These are phyloP conservation scores for Sugiyamaella novakii DNA, from an alignment of 1,139 yeast species.

Conservation along the genomic window DNA sequence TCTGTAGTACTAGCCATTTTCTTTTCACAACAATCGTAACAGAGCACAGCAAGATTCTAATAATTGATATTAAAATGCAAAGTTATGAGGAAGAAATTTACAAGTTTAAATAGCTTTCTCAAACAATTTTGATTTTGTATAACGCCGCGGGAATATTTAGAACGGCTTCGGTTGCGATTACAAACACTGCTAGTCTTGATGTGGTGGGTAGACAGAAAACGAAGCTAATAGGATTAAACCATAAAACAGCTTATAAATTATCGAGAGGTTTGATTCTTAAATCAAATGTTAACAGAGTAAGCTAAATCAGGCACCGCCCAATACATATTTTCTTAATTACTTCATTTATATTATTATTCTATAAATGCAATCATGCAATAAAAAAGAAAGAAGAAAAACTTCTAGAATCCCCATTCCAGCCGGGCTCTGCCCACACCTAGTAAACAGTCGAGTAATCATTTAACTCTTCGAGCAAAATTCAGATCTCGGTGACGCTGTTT, in stretches of 20 bases:
- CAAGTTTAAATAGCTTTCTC: not conserved
- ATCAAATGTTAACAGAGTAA: too few relatives aligned
- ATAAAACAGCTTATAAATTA: not conserved
- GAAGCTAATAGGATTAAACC: too few relatives aligned
- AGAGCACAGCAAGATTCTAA: too few relatives aligned
- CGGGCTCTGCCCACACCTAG: not conserved
- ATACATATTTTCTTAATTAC: not conserved
- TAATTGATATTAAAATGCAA: not conserved
- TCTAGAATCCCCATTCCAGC: too few relatives aligned
- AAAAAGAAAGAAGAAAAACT: not conserved
- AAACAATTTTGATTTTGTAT: not conserved
- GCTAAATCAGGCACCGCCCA: not conserved
- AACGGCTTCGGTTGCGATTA: not conserved
- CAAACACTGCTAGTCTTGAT: too few relatives aligned
- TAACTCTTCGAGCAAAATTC: slow-evolving; percentile 28
- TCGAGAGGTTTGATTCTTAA: not conserved
- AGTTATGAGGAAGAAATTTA: too few relatives aligned
- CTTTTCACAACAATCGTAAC: too few relatives aligned
- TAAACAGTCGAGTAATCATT: not conserved
- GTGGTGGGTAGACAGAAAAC: too few relatives aligned
- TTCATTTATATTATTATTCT: too few relatives aligned
- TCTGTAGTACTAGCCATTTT: slow-evolving; percentile 6
- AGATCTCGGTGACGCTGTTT: slow-evolving; percentile 23
- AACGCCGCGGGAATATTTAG: not conserved
- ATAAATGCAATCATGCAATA: slow-evolving; percentile 7